A percentile compares a stretch with the other conserved stretches of the same genome.
These are phyloP conservation scores for Mycena filopes DNA, from an alignment of 768 basidiomycete species.

Conservation along the genomic window DNA sequence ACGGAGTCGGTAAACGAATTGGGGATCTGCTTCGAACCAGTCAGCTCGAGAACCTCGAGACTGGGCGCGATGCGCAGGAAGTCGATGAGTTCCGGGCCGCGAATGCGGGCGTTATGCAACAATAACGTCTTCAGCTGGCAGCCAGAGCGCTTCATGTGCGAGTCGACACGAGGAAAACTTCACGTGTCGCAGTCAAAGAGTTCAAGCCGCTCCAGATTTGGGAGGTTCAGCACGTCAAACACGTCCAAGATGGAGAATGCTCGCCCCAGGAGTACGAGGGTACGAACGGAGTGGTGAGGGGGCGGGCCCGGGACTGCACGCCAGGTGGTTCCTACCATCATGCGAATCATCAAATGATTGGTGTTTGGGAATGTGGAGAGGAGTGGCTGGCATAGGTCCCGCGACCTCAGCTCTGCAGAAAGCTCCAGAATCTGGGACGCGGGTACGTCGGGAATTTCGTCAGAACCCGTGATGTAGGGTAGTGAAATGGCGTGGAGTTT, in stretches of 20 bases:
- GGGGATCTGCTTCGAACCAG: not conserved
- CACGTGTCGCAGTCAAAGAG: not conserved
- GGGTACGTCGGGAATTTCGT: not conserved
- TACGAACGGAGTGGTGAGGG: too few relatives aligned
- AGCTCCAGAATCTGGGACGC: not conserved
- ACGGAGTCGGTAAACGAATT: not conserved
- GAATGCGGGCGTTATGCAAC: not conserved
- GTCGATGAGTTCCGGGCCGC: not conserved
- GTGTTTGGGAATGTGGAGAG: not conserved
- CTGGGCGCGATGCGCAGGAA: not conserved
- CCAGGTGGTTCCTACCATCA: not conserved
- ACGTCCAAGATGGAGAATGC: not conserved
- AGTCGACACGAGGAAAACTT: not conserved
- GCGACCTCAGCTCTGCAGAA: not conserved
- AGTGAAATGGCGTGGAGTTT: not conserved
- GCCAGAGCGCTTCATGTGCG: conserved; percentile 7
- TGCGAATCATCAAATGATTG: not conserved
- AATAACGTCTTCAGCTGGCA: not conserved
- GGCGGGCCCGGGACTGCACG: too few relatives aligned
- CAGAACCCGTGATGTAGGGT: not conserved
- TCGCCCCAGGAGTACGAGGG: too few relatives aligned
- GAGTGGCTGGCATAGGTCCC: not conserved
- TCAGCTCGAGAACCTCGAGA: not conserved
- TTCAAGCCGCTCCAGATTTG: not conserved
- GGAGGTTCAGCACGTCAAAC: not conserved